Conservation (phyloP, 352 stramenopile genomes). For the Globisporangium nunn region DNA sequence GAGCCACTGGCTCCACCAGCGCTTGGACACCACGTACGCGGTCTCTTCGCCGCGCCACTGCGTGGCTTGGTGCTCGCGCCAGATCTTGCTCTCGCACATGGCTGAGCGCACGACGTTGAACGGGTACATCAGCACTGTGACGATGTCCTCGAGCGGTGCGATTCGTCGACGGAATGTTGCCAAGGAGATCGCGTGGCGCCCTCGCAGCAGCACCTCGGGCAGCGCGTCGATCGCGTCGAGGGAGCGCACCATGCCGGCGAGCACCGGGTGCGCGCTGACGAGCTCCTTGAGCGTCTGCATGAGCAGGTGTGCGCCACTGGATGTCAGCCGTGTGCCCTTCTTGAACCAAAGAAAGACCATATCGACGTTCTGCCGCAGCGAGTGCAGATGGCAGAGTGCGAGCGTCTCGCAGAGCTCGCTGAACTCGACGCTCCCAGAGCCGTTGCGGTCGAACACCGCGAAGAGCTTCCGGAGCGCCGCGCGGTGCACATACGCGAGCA, state of each 20-base stretch:
- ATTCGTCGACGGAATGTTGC: constrained; percentile 24
- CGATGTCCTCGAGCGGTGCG: constrained; percentile 19
- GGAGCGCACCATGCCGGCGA: constrained; percentile 12
- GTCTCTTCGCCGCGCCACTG: constrained; percentile 39
- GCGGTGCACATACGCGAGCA: constrained; percentile 25
- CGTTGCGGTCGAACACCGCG: constrained; percentile 37
- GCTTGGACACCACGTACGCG: constrained; percentile 37
- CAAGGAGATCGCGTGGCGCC: constrained; percentile 13
- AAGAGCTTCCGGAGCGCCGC: constrained; percentile 32
- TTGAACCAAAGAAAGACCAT: constrained; percentile 60
- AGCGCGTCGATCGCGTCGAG: constrained; percentile 12
- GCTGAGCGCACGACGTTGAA: constrained; percentile 47
- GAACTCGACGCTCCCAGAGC: constrained; percentile 44
- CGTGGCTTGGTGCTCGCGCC: constrained; percentile 24
- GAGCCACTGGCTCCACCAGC: constrained; percentile 61
- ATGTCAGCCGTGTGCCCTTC: constrained; percentile 20
- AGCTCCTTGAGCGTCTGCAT: constrained; percentile 19
- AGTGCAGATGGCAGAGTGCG: constrained; percentile 23
- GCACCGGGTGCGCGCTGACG: constrained; percentile 13
- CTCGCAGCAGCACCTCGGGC: constrained; percentile 15
- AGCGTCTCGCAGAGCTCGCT: constrained; percentile 59
- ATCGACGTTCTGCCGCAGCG: constrained; percentile 29
- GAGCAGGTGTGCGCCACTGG: constrained; percentile 28
- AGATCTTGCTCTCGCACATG: constrained; percentile 34
- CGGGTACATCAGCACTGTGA: constrained; percentile 41